phyloP scores from a whole-genome alignment of 805 yeast genomes.

The Candida schatavii region DNA sequence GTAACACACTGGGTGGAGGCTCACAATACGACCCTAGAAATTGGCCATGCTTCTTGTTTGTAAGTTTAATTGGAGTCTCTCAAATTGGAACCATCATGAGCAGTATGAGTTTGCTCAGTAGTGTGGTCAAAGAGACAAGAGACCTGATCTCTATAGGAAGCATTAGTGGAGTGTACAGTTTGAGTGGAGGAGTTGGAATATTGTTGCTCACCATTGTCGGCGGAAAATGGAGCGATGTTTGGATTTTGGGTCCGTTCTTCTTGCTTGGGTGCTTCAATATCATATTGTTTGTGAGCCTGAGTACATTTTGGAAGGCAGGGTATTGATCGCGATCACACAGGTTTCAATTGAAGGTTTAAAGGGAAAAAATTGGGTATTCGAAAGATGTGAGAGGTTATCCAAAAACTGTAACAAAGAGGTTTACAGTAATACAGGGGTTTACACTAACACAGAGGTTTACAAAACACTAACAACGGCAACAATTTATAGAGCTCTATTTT shows the following conservation, averaged over 20 bases:
- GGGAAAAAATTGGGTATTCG: too few species aligned
- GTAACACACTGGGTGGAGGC: slow-evolving; percentile 8
- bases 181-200: slow-evolving; percentile 68
- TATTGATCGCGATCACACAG: too few species aligned
- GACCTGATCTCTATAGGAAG: slow-evolving; percentile 54
- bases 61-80: slow-evolving; percentile 51
- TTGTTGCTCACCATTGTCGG: slow-evolving; percentile 58
- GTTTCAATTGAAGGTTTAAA: too few species aligned
- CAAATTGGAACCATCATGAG: slow-evolving; percentile 62
- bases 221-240: slow-evolving; percentile 55
- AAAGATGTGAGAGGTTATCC: too few species aligned
- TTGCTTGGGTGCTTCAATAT: slow-evolving; percentile 43
- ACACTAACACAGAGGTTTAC: too few species aligned
- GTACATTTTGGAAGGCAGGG: background rate
- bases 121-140: slow-evolving; percentile 28
- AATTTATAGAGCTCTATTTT: too few species aligned
- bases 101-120: slow-evolving; percentile 56
- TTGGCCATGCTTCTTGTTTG: slow-evolving; percentile 35
- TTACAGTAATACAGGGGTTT: too few species aligned
- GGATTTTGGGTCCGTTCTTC: slow-evolving; percentile 59
- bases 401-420: too few species aligned
- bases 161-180: slow-evolving; percentile 65
- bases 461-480: too few species aligned
- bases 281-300: slow-evolving; percentile 17
- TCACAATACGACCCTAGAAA: slow-evolving; percentile 31